These are phyloP conservation scores for Naganishia sp. DNA, from an alignment of 1,284 basidiomycete genomes.

Conservation along the genomic window DNA sequence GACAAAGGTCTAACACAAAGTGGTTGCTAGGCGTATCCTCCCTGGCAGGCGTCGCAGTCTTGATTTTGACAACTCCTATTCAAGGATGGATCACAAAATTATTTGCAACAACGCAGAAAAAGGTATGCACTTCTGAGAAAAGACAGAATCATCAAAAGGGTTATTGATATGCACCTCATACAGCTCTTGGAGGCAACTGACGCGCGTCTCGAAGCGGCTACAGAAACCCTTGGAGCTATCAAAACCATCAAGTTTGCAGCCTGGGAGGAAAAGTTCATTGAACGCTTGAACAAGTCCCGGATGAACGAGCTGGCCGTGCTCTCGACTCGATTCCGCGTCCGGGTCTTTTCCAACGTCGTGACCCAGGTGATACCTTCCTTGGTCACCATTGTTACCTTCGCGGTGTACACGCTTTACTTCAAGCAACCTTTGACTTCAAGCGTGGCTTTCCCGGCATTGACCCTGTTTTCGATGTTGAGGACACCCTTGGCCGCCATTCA, in stretches of 20 bases:
- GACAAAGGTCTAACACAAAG: slow-evolving; percentile 43
- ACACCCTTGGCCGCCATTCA: slow-evolving; percentile 41
- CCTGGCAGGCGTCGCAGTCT: slow-evolving; percentile 53
- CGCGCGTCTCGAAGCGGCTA: slow-evolving; percentile 57
- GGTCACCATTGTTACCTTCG: slow-evolving; percentile 58
- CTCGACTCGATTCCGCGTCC: slow-evolving; percentile 53
- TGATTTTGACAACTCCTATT: slow-evolving; percentile 53
- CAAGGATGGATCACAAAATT: slow-evolving; percentile 53
- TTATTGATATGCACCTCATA: background rate
- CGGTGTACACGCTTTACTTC: slow-evolving; percentile 49
- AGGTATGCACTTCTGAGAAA: slow-evolving; percentile 35
- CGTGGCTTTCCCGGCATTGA: slow-evolving; percentile 56
- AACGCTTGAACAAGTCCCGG: slow-evolving; percentile 56
- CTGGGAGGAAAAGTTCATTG: slow-evolving; percentile 57
- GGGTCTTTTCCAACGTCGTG: slow-evolving; percentile 51
- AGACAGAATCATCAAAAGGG: too few species aligned
- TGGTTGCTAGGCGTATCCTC: slow-evolving; percentile 54
- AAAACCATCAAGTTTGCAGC: slow-evolving; percentile 58
- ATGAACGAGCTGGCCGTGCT: slow-evolving; percentile 56
- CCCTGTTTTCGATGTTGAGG: slow-evolving; percentile 59
- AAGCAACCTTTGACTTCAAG: slow-evolving; percentile 47
- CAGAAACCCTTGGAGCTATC: slow-evolving; percentile 60
- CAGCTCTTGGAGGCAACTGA: slow-evolving; percentile 58
- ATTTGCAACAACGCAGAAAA: slow-evolving; percentile 56
- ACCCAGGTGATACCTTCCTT: slow-evolving; percentile 56